Evolutionary conservation across 23 red algal genomes (phyloP), one percentile per base, ranked within the genome.

Genomic region (Gracilaria gracilis): DNA sequence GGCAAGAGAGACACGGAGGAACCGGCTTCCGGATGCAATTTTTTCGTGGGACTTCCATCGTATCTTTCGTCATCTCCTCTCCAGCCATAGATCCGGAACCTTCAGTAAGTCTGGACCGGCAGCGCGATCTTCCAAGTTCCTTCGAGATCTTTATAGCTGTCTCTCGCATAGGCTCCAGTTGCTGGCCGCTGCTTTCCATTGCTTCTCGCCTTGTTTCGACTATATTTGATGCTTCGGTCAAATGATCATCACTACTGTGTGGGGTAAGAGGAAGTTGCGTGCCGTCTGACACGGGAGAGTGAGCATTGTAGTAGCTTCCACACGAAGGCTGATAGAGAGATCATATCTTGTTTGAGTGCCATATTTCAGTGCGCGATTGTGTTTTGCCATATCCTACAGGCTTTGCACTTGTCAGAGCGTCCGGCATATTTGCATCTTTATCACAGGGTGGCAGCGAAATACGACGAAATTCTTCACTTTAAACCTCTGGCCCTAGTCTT

Each of bases 161-260:
- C 20, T 9, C 12, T 5, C 2, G 33, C 64, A 17, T 20, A 36
- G 32, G 16, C 37, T 36, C 4, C 9, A 20, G 64, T 17, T 28
- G 11, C 1, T 69, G 33, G 32, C 31, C 19, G 64, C 20, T 69
- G 11, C 37, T 69, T 15, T 69, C 64, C 33, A 1, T 36, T 4
- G 24, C 25, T 62, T 44, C 53, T 37, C 12, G 19, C 12, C 53
- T 62, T 61, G 32, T 19, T 40, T 23, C 33, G 24, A 2, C 17
- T 21, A 44, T n/a, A 82, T 29, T 62, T 14, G 34, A 24, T 1
- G 79, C 33, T 6, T 59, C 79, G 21, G 39, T 57, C 19, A 24
- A 82, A 57, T 82, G 79, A 77, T 50, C 72, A 51, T 42, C 72
- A 49, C 40, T 77, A 33, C 72, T 77, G 21, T 48, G 72, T 28